Percentiles rank a stretch among this genome's conserved stretches.
Conservation (phyloP, 192 early-diverging fungal genomes). For the Neocallimastix lanati region DNA sequence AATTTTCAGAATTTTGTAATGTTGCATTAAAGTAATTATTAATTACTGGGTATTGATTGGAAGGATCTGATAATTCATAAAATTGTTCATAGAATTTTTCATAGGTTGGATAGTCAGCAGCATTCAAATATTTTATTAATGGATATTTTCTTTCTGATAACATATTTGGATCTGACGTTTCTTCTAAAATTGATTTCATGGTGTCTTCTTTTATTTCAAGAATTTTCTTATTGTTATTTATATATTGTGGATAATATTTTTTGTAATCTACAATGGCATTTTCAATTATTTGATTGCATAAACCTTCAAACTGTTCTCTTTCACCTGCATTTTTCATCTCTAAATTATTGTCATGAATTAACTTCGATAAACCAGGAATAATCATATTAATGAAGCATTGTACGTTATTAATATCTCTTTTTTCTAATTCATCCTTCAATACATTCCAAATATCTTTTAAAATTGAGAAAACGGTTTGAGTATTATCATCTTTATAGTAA, state of each 20-base stretch:
- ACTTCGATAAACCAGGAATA: not conserved
- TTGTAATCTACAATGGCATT: not conserved
- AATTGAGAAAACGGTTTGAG: not conserved
- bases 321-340: not conserved
- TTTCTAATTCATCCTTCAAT: not conserved
- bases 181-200: not conserved
- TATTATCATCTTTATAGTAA: not conserved
- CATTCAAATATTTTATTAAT: not conserved
- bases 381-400: not conserved
- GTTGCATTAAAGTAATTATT: not conserved
- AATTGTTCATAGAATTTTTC: not conserved
- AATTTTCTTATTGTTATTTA: not conserved
- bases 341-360: not conserved
- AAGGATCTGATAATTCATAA: not conserved
- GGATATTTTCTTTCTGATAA: not conserved
- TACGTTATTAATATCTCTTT: not conserved
- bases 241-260: not conserved
- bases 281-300: not conserved
- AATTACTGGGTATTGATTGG: not conserved
- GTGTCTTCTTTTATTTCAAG: not conserved
- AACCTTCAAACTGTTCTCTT: not conserved
- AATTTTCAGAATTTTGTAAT: not conserved
- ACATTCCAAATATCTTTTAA: not conserved
- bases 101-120: not conserved
- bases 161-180: not conserved